These are phyloP conservation scores for Acanthamoeba comandoni DNA, from an alignment of 208 protist genomes.

Conservation along the genomic window DNA sequence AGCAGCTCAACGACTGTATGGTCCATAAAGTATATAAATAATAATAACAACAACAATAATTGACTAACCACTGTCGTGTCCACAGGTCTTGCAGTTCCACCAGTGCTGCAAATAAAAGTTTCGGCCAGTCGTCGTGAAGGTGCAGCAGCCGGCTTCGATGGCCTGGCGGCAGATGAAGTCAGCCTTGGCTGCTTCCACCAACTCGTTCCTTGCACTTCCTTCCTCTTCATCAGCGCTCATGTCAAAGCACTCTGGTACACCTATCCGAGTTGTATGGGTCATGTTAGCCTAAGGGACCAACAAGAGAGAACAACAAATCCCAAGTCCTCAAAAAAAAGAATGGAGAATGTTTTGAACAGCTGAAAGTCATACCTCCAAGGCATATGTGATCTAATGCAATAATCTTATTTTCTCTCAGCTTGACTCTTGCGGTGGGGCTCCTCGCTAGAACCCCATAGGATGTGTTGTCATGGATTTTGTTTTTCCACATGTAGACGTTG, in stretches of 20 bases:
- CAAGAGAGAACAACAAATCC: too few species aligned
- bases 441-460: background rate
- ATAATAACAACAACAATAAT: background rate
- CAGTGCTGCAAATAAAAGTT: constrained; percentile 12
- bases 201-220: background rate
- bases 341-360: too few species aligned
- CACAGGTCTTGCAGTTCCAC: constrained; percentile 26
- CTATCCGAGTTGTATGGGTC: too few species aligned
- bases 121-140: background rate
- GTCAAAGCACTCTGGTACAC: background rate
- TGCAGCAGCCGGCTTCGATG: constrained; percentile 3
- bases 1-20: too few species aligned
- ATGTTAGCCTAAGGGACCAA: too few species aligned
- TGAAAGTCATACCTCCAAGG: constrained; percentile 8
- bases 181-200: background rate
- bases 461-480: constrained; percentile 3
- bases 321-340: too few species aligned
- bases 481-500: background rate
- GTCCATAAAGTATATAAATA: too few species aligned
- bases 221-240: background rate
- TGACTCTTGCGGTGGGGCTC: background rate
- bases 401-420: background rate
- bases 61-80: background rate
- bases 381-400: background rate
- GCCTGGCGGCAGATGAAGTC: background rate